These are phyloP conservation scores for Pythium dissotocum DNA, from an alignment of 352 stramenopile genomes.

Conservation along the genomic window DNA sequence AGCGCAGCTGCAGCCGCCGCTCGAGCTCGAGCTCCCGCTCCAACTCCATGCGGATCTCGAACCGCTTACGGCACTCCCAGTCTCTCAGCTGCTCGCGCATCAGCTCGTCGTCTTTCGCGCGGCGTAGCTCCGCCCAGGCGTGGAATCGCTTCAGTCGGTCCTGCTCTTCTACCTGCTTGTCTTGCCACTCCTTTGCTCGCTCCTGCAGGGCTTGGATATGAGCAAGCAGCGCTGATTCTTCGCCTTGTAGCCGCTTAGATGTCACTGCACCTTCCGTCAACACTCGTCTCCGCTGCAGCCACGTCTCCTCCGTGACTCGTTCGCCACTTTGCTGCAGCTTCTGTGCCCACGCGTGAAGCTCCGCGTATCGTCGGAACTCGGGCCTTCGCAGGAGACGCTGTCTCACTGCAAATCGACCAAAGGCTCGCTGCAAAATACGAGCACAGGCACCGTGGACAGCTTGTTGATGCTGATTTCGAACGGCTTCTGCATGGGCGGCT, in stretches of 20 bases:
- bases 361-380: conserved; percentile 29
- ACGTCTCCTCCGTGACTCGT: background rate
- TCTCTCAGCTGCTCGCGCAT: conserved; percentile 40
- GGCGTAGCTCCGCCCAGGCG: conserved; percentile 42
- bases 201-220: conserved; percentile 37
- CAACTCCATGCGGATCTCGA: conserved; percentile 61
- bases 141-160: conserved; percentile 52
- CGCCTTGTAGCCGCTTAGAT: conserved; percentile 30
- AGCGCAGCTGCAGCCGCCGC: conserved; percentile 36
- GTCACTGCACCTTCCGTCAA: conserved; percentile 3
- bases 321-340: background rate
- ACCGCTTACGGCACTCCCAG: conserved; percentile 44
- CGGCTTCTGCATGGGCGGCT: conserved; percentile 12
- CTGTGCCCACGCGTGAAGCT: background rate
- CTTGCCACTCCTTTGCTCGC: conserved; percentile 32
- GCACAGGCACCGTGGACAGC: conserved; percentile 37
- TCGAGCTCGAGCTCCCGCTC: conserved; percentile 61
- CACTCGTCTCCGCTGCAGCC: background rate
- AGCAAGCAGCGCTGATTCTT: conserved; percentile 32
- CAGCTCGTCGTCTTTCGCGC: conserved; percentile 49
- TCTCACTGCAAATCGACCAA: conserved; percentile 35
- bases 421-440: conserved; percentile 44
- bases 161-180: conserved; percentile 33
- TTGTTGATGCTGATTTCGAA: conserved; percentile 33
- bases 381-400: conserved; percentile 29